These are phyloP conservation scores for Lizonia empirigonia DNA, from an alignment of 2,329 filamentous ascomycete species.

Conservation along the genomic window DNA sequence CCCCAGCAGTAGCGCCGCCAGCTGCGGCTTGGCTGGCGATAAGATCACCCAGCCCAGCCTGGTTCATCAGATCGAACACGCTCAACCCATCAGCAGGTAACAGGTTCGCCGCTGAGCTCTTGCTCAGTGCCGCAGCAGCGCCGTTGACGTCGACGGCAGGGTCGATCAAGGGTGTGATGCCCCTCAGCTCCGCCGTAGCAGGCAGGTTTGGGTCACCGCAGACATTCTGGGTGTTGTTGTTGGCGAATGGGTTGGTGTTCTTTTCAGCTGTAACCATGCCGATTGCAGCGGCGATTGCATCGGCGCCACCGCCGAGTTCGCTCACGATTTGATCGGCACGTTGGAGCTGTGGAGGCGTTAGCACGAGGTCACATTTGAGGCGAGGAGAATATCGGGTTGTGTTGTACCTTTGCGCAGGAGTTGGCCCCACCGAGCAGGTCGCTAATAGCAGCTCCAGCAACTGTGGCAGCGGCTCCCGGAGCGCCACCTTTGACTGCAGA, in stretches of 20 bases:
- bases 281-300: slow-evolving; percentile 66
- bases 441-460: slow-evolving; percentile 66
- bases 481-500: slow-evolving; percentile 59
- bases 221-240: slow-evolving; percentile 63
- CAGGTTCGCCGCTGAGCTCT: slow-evolving; percentile 57
- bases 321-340: slow-evolving; percentile 69
- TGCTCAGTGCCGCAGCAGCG: slow-evolving; percentile 65
- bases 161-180: slow-evolving; percentile 71
- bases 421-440: slow-evolving; percentile 68
- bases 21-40: slow-evolving; percentile 50
- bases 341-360: slow-evolving; percentile 55
- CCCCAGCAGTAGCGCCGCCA: slow-evolving; percentile 5
- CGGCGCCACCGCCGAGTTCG: slow-evolving; percentile 64
- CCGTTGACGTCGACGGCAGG: slow-evolving; percentile 64
- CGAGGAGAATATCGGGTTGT: too few relatives aligned
- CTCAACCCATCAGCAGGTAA: slow-evolving; percentile 66
- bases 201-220: slow-evolving; percentile 69
- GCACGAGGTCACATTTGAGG: neutral
- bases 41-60: slow-evolving; percentile 68
- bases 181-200: slow-evolving; percentile 64
- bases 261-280: slow-evolving; percentile 71
- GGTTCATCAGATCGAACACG: slow-evolving; percentile 67
- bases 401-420: slow-evolving; percentile 65
- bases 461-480: slow-evolving; percentile 66
- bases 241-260: slow-evolving; percentile 73